Evolutionary conservation across 192 early-diverging fungal species (phyloP).

Genomic region (Chytriomyces sp.): DNA sequence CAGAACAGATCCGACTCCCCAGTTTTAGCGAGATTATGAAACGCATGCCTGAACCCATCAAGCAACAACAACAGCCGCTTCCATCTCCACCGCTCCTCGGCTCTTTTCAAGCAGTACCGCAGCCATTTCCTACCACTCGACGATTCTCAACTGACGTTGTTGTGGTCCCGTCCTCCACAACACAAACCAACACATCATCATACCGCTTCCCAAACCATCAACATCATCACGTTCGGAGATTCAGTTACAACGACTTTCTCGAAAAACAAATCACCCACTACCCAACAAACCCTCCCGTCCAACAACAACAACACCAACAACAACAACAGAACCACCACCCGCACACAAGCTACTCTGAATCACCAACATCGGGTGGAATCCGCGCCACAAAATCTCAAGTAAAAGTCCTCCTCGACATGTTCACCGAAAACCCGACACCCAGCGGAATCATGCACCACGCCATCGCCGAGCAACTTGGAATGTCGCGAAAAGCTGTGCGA

Average conservation of each 20-base stretch:
- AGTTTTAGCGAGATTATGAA: too few species aligned
- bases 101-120: too few species aligned
- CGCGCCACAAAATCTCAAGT: conserved; percentile 75
- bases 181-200: background rate
- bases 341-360: background rate
- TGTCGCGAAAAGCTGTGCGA: conserved; percentile 79
- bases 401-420: conserved; percentile 70
- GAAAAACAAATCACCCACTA: background rate
- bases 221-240: background rate
- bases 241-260: background rate
- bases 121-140: too few species aligned
- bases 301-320: background rate
- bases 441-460: conserved; percentile 62
- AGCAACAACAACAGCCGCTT: too few species aligned
- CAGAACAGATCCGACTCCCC: too few species aligned
- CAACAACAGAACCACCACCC: too few species aligned
- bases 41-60: too few species aligned
- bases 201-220: background rate
- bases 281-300: background rate
- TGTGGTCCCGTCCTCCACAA: background rate
- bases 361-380: background rate
- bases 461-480: conserved; percentile 65
- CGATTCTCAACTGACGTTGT: too few species aligned
- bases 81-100: too few species aligned
- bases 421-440: conserved; percentile 72